These are phyloP conservation scores for Phellopilus nigrolimitatus DNA, from an alignment of 1,284 basidiomycete genomes.

Conservation along the genomic window DNA sequence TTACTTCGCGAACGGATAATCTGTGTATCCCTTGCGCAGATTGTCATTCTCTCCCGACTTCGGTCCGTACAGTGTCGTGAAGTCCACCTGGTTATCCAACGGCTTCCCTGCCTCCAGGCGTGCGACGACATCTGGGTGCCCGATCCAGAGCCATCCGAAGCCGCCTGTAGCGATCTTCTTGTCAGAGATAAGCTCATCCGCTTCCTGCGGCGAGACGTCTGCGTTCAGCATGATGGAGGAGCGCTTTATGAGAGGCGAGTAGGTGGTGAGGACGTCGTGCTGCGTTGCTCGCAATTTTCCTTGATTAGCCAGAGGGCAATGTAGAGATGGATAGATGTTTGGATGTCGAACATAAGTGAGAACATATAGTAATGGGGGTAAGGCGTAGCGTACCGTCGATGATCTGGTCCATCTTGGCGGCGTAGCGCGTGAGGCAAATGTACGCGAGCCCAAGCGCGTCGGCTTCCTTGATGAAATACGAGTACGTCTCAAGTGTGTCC, in stretches of 20 bases:
- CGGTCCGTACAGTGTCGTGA: conserved; percentile 18
- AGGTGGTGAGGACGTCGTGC: conserved; percentile 30
- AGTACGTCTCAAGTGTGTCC: conserved; percentile 39
- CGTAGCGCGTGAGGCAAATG: conserved; percentile 34
- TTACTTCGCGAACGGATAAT: conserved; percentile 25
- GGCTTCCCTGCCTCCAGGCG: conserved; percentile 23
- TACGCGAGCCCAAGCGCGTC: conserved; percentile 37
- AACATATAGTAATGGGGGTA: not conserved
- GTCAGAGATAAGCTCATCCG: conserved; percentile 21
- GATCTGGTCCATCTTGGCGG: conserved; percentile 24
- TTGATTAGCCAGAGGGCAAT: conserved; percentile 8
- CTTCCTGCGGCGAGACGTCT: conserved; percentile 25
- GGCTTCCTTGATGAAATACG: conserved; percentile 35
- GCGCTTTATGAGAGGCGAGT: conserved; percentile 32
- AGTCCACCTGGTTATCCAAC: conserved; percentile 20
- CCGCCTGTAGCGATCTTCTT: conserved; percentile 23
- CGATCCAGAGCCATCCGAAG: conserved; percentile 26
- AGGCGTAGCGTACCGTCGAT: conserved; percentile 30
- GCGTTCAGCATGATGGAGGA: conserved; percentile 25
- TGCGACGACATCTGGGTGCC: conserved; percentile 26
- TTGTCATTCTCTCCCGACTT: not conserved
- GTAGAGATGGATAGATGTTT: conserved; percentile 14
- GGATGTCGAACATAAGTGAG: too few species aligned
- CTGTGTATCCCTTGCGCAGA: conserved; percentile 26
- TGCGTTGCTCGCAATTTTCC: conserved; percentile 24